Conservation (phyloP, 257 asterid genomes). For the Coffea canephora region DNA sequence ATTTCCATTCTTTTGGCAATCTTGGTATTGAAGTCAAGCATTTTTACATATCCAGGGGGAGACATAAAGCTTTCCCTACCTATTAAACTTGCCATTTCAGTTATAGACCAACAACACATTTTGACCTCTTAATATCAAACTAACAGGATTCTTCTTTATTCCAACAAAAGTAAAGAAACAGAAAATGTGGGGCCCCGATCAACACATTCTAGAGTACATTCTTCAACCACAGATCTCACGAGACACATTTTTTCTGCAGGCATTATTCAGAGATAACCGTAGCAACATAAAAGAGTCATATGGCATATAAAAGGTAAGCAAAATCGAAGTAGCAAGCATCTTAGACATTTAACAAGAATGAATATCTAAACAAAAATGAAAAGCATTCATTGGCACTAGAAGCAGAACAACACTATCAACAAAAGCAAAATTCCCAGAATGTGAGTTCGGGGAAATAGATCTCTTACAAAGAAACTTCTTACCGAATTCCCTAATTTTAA, state of each 20-base stretch:
- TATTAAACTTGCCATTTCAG: neutral
- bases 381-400: neutral
- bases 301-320: neutral
- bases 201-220: slow-evolving; percentile 3
- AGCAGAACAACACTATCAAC: neutral
- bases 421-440: neutral
- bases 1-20: neutral
- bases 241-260: neutral
- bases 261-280: neutral
- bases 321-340: neutral
- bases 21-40: slow-evolving; percentile 2
- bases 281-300: neutral
- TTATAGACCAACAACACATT: neutral
- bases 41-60: neutral
- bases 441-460: neutral
- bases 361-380: neutral
- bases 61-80: neutral
- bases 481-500: neutral
- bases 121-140: slow-evolving; percentile 4
- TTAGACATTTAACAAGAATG: slow-evolving; percentile 3
- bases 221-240: neutral
- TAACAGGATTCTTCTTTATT: neutral
- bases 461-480: slow-evolving; percentile 3
- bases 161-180: slow-evolving; percentile 1
- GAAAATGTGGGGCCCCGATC: neutral